Evolutionary conservation across 257 asterid species (phyloP).

Genomic region (Ilex asprella): DNA sequence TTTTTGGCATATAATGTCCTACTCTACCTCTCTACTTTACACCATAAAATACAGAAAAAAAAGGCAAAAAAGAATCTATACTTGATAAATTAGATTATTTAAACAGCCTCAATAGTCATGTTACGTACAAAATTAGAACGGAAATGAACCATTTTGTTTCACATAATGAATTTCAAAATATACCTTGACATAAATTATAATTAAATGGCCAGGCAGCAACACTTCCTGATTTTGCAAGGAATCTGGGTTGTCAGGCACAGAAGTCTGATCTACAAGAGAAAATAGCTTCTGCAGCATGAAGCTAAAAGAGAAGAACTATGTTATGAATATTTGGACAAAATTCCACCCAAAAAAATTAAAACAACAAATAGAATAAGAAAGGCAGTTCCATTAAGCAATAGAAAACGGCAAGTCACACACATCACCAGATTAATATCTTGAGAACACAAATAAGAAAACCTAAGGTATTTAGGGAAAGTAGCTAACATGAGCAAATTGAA

Average conservation of each 20-base stretch:
- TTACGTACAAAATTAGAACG: constrained; percentile 11
- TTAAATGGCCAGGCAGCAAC: constrained; percentile 88
- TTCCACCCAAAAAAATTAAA: neutral
- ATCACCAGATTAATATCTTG: too few relatives aligned
- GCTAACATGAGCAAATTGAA: constrained; percentile 89
- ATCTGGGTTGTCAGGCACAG: constrained; percentile 87
- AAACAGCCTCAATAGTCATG: neutral
- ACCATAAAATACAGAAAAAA: too few relatives aligned
- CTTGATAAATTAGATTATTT: too few relatives aligned
- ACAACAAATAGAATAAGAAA: neutral
- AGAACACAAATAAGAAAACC: neutral
- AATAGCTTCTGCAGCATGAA: constrained; percentile 97
- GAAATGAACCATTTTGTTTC: constrained; percentile 8
- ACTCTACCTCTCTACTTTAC: too few relatives aligned
- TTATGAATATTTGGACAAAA: neutral
- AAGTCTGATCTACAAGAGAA: constrained; percentile 91
- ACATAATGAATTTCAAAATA: constrained; percentile 7
- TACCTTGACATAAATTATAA: constrained; percentile 90
- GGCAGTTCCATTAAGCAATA: too few relatives aligned
- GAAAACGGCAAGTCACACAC: too few relatives aligned
- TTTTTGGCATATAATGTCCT: too few relatives aligned
- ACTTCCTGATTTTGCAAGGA: constrained; percentile 94
- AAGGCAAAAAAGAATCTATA: too few relatives aligned
- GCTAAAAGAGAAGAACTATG: constrained; percentile 33
- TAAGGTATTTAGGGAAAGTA: neutral